A percentile compares a stretch with the other conserved stretches of the same genome.
These are phyloP conservation scores for Delonix regia DNA, from an alignment of 306 rosid species.

Conservation along the genomic window DNA sequence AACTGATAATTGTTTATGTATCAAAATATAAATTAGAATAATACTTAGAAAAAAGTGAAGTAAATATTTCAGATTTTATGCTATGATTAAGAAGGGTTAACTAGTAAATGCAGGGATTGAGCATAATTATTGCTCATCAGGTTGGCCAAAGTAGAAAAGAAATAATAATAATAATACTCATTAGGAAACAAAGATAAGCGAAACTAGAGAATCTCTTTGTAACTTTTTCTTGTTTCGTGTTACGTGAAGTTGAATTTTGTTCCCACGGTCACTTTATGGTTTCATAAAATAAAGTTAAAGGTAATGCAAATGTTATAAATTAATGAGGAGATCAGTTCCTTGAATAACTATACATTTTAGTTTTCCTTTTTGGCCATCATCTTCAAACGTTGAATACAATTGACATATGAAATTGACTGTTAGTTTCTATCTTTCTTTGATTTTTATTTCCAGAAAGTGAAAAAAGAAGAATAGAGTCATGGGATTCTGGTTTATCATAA, in stretches of 20 bases:
- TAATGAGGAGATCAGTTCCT: background rate
- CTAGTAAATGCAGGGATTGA: background rate
- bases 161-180: too few relatives aligned
- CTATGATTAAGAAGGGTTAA: background rate
- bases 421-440: too few relatives aligned
- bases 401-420: background rate
- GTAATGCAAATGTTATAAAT: background rate
- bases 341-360: background rate
- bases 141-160: too few relatives aligned
- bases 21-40: too few relatives aligned
- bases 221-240: conserved; percentile 20
- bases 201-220: background rate
- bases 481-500: conserved; percentile 3
- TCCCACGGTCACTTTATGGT: conserved; percentile 1
- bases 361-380: background rate
- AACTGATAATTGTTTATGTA: too few relatives aligned
- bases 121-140: background rate
- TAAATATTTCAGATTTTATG: too few relatives aligned
- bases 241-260: conserved; percentile 31
- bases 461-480: background rate
- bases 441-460: background rate
- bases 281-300: background rate
- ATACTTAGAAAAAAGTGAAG: too few relatives aligned
- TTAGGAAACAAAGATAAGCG: background rate
- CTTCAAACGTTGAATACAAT: background rate